phyloP scores from a whole-genome alignment of 78 protist genomes.

The Emiliania huxleyi region DNA sequence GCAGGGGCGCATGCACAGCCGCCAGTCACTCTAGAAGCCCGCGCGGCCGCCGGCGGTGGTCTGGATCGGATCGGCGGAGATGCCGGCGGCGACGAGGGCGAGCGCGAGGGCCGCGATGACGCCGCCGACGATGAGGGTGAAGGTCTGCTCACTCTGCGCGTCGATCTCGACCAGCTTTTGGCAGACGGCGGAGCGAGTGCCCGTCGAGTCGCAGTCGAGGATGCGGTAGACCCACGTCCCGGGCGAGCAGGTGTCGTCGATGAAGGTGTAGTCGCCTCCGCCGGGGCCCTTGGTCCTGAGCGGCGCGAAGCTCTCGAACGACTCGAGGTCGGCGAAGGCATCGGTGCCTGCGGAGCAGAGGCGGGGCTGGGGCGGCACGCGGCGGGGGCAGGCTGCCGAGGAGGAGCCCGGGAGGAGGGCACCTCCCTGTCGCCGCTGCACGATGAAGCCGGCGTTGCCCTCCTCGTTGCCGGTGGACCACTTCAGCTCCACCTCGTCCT shows the following conservation, averaged over 20 bases:
- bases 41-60: neutral
- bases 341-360: neutral
- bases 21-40: too few species aligned
- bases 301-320: neutral
- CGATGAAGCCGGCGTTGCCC: slow-evolving; percentile 23
- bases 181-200: neutral
- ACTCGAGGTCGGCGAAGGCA: neutral
- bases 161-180: slow-evolving; percentile 11
- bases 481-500: neutral
- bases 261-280: neutral
- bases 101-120: neutral
- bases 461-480: neutral
- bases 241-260: neutral
- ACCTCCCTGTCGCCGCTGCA: neutral
- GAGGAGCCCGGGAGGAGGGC: too few species aligned
- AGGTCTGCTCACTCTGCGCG: neutral
- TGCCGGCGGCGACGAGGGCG: neutral
- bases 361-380: neutral
- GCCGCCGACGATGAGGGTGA: neutral
- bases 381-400: too few species aligned
- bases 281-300: neutral
- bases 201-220: neutral
- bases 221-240: slow-evolving; percentile 7
- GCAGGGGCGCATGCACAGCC: too few species aligned
- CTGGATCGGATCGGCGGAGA: neutral